Evolutionary conservation across 2,329 filamentous ascomycete species (phyloP).

Genomic region (Fusarium albidum): DNA sequence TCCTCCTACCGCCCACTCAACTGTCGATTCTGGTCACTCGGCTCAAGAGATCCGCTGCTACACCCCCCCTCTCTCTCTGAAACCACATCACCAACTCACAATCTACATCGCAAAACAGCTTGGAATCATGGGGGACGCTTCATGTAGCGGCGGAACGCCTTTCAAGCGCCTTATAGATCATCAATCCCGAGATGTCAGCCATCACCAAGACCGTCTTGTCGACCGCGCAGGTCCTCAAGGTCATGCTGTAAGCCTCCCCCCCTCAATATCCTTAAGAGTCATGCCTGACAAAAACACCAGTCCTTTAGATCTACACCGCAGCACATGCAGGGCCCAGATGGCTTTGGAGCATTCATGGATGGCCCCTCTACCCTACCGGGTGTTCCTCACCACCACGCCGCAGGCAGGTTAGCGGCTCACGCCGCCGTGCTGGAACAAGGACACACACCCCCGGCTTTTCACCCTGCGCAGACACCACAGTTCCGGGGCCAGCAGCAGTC

Average conservation of each 20-base stretch:
- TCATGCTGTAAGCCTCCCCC: slow-evolving; percentile 41
- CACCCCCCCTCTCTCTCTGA: slow-evolving; percentile 10
- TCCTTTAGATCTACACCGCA: slow-evolving; percentile 47
- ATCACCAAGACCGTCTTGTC: slow-evolving; percentile 51
- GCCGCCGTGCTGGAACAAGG: slow-evolving; percentile 44
- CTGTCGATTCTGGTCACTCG: neutral
- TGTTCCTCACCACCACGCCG: slow-evolving; percentile 45
- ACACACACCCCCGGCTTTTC: slow-evolving; percentile 33
- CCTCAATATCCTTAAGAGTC: neutral
- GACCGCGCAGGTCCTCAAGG: slow-evolving; percentile 40
- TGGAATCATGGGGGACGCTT: slow-evolving; percentile 49
- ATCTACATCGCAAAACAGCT: neutral
- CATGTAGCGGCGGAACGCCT: slow-evolving; percentile 52
- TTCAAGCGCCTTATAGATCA: slow-evolving; percentile 55
- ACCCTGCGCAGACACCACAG: slow-evolving; percentile 32
- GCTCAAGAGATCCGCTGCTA: neutral
- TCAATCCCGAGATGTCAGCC: slow-evolving; percentile 51
- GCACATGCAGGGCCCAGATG: slow-evolving; percentile 40
- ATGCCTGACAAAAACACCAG: slow-evolving; percentile 27
- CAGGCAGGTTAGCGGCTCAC: slow-evolving; percentile 46
- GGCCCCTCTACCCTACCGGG: slow-evolving; percentile 39
- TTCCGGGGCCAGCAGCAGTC: slow-evolving; percentile 38
- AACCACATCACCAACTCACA: slow-evolving; percentile 4
- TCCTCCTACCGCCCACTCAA: neutral
- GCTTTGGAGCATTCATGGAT: slow-evolving; percentile 48